phyloP scores from a whole-genome alignment of 176 grass and related monocot genomes.

The Oryza brachyantha region DNA sequence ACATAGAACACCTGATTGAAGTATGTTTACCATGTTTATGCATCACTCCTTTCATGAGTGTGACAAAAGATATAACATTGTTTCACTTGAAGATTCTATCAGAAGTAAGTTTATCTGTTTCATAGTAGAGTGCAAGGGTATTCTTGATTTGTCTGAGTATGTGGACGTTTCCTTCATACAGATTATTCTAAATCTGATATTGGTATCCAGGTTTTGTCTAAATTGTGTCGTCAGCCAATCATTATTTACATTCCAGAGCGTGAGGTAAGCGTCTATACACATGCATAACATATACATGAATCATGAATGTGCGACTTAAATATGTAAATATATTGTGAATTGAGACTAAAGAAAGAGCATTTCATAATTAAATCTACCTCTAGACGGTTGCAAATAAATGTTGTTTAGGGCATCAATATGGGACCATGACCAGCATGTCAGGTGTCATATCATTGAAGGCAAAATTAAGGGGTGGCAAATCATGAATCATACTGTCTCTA shows the following conservation, averaged over 20 bases:
- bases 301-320: background rate
- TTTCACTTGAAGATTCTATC: constrained; percentile 18
- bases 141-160: constrained; percentile 27
- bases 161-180: background rate
- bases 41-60: background rate
- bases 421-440: background rate
- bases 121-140: background rate
- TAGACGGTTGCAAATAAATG: background rate
- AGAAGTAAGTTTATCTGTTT: constrained; percentile 8
- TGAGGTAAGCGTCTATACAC: constrained; percentile 51
- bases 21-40: background rate
- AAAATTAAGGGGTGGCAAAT: background rate
- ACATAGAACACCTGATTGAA: constrained; percentile 1
- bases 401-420: background rate
- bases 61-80: constrained; percentile 4
- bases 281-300: background rate
- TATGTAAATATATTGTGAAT: background rate
- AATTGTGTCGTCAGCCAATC: constrained; percentile 68
- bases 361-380: background rate
- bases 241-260: constrained; percentile 91
- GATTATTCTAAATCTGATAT: constrained; percentile 10
- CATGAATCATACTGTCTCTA: background rate
- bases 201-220: constrained; percentile 70
- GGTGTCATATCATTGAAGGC: background rate
- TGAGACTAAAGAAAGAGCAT: background rate